Evolutionary conservation across 2,329 filamentous ascomycete species (phyloP).

Genomic region (Sporothrix humicola): DNA sequence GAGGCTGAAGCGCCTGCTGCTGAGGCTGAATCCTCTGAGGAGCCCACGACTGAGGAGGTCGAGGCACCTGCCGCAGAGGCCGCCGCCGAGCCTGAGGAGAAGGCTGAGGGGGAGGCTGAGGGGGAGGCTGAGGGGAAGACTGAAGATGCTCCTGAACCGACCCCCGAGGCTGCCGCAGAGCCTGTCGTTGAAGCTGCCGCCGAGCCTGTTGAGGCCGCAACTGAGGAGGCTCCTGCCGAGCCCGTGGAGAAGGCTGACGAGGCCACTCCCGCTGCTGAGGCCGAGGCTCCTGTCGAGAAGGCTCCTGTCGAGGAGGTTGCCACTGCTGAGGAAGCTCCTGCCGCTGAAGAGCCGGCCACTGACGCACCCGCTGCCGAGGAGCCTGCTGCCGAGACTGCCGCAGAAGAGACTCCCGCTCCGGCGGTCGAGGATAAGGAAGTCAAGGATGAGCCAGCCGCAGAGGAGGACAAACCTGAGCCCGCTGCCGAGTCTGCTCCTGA

Average conservation of each 20-base stretch:
- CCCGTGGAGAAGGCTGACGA: neutral
- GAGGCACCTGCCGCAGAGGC: neutral
- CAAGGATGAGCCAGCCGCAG: neutral
- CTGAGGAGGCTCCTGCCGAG: conserved; percentile 4
- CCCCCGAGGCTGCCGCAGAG: neutral
- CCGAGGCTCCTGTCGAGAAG: neutral
- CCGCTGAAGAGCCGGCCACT: neutral
- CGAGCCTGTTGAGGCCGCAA: no score
- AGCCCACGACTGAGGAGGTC: neutral
- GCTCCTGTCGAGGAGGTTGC: no score
- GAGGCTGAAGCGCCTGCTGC: neutral
- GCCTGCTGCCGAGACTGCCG: neutral
- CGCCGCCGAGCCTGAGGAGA: neutral
- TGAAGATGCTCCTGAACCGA: neutral
- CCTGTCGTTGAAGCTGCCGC: neutral
- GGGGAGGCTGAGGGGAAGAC: conserved; percentile 5
- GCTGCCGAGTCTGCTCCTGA: neutral
- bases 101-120: conserved; percentile 2
- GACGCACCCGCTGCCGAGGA: neutral
- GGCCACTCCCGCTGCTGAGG: no score
- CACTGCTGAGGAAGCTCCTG: neutral
- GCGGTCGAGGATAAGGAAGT: neutral
- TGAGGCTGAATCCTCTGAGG: neutral
- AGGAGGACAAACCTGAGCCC: neutral
- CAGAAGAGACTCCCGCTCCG: neutral